These are phyloP conservation scores for Grosmannia huntii DNA, from an alignment of 2,329 filamentous ascomycete species.

Conservation along the genomic window DNA sequence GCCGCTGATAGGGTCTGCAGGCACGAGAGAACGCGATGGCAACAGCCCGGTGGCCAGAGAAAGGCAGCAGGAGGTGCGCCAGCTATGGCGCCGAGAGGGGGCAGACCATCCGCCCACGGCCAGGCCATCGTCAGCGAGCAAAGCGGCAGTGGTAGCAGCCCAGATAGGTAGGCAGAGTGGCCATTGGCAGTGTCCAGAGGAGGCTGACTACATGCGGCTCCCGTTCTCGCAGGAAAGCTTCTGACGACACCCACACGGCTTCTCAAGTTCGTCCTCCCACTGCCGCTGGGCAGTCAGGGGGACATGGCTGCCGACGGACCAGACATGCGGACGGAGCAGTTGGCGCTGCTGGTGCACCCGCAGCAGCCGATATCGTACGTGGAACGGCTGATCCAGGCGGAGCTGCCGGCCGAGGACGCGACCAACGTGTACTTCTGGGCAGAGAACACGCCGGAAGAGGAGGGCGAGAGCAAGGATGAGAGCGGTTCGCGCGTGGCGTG, in stretches of 20 bases:
- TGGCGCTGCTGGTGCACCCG: conserved; percentile 76
- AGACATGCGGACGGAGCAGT: conserved; percentile 49
- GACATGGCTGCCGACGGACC: conserved; percentile 23
- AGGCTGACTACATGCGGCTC: neutral
- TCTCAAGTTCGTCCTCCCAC: conserved; percentile 67
- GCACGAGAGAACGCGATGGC: too few relatives aligned
- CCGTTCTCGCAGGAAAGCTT: conserved; percentile 45
- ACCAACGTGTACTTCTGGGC: conserved; percentile 70
- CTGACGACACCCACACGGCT: conserved; percentile 69
- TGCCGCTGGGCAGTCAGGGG: conserved; percentile 30
- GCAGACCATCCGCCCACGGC: too few relatives aligned
- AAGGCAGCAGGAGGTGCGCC: too few relatives aligned
- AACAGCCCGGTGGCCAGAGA: too few relatives aligned
- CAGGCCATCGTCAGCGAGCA: too few relatives aligned
- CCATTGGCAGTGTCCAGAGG: neutral
- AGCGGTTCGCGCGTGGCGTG: conserved; percentile 41
- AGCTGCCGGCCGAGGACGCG: conserved; percentile 63
- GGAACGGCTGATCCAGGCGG: conserved; percentile 77
- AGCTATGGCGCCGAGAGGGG: too few relatives aligned
- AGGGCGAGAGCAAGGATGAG: conserved; percentile 28
- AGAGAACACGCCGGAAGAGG: conserved; percentile 40
- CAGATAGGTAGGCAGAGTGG: too few relatives aligned
- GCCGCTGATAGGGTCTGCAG: too few relatives aligned
- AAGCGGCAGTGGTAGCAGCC: too few relatives aligned
- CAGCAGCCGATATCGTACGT: conserved; percentile 87